Evolutionary conservation across 441 rosid species (phyloP), one percentile per base, ranked within the genome.

Genomic region (Bocquillonia castaneifolia): DNA sequence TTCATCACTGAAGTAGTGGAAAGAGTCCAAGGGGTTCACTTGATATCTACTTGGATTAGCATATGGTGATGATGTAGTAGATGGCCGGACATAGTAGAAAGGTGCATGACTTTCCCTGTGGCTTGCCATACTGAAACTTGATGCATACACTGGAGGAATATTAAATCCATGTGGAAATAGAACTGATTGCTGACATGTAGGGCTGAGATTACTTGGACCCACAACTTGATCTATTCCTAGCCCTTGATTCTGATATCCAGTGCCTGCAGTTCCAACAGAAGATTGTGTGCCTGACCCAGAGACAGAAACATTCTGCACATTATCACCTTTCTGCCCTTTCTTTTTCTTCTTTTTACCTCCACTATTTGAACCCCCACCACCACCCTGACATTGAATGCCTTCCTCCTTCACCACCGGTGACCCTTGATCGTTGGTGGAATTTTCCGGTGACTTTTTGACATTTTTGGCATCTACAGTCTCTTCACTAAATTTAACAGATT

Each of bases 1-100:
- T 48, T 78, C 78, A n/a, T 74, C 81, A 10, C 81, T 78, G 55
- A 78, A 78, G 45, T 71, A 72, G 65, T 55, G 26, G 22, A 78
- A 45, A 34, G 76, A 54, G n/a, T 71, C 74, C 9, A 58, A 0
- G 39, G 62, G 14, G 5, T 52, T 64, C 0, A 17, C 34, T 28
- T 3, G 79, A 39, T 26, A 6, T 26, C 8, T 48, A 23, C 3
- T 54, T 28, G 75, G 58, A 54, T 67, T 12, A 3, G 40, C 0
- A 36, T 10, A 1, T 0, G 31, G 34, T 29, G 68, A 17, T 44
- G 51, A 26, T 26, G 54, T 15, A 15, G 54, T 15, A 28, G 66
- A 22, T 54, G 68, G 25, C 1, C 29, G 57, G n/a, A 31, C 51
- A 63, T 55, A 40, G 25, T 50, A 47, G 51, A 56, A 72, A 48